Conservation (phyloP, 345 rosid genomes). For the Linum usitatissimum region DNA sequence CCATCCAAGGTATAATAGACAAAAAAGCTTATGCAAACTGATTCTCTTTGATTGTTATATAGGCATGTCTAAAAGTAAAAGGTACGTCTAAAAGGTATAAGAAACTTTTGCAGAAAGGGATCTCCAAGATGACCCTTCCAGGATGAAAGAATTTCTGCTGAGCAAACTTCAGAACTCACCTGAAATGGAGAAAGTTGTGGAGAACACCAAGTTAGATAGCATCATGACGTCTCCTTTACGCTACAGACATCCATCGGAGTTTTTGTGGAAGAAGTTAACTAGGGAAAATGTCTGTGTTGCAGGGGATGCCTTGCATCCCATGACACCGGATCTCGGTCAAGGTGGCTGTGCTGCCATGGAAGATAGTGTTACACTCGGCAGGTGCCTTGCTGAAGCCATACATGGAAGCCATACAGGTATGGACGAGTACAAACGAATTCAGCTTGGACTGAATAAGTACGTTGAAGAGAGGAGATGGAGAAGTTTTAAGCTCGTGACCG, state of each 20-base stretch:
- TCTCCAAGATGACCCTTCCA: background rate
- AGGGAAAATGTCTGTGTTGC: background rate
- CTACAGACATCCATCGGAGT: background rate
- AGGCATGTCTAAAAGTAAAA: background rate
- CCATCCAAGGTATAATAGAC: background rate
- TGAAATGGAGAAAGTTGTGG: background rate
- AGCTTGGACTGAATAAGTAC: background rate
- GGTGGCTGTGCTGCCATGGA: conserved; percentile 4
- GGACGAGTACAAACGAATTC: background rate
- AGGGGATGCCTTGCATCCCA: conserved; percentile 3
- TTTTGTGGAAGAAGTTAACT: background rate
- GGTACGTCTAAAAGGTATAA: too few relatives aligned
- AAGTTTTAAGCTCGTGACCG: background rate
- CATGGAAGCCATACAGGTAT: background rate
- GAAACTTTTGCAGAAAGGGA: background rate
- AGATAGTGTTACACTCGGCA: background rate
- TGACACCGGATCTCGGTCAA: conserved; percentile 1
- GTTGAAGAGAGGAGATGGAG: background rate
- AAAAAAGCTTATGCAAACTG: too few relatives aligned
- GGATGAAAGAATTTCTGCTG: background rate
- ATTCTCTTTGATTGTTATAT: background rate
- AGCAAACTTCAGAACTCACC: background rate
- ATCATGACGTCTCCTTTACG: background rate
- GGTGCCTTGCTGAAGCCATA: conserved; percentile 2
- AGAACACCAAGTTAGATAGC: background rate